These are phyloP conservation scores for Cyclocybe aegerita DNA, from an alignment of 768 basidiomycete genomes.

Conservation along the genomic window DNA sequence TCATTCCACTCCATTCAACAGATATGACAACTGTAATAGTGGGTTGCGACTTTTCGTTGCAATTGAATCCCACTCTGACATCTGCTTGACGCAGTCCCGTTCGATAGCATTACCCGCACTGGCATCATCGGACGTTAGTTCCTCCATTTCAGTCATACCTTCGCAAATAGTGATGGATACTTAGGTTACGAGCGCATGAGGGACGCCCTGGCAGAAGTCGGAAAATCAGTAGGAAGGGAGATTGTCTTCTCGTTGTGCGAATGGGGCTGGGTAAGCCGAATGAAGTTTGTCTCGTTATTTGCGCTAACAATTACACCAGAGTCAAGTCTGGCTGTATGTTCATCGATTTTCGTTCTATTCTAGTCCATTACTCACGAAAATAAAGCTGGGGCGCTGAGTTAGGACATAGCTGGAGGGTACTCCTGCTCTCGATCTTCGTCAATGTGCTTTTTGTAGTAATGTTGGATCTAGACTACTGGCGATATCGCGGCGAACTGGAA, in stretches of 20 bases:
- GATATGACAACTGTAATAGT: constrained; percentile 19
- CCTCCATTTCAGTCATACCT: not conserved
- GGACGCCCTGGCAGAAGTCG: constrained; percentile 51
- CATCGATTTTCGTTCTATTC: not conserved
- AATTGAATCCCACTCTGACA: not conserved
- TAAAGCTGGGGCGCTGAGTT: constrained; percentile 51
- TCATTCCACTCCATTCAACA: not conserved
- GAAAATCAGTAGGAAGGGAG: constrained; percentile 42
- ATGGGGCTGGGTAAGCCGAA: constrained; percentile 56
- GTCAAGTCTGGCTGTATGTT: constrained; percentile 19
- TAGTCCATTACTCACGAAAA: not conserved
- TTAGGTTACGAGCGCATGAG: constrained; percentile 63
- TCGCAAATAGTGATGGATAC: not conserved
- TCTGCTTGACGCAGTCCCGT: constrained; percentile 42
- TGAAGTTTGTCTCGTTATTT: not conserved
- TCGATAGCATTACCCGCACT: constrained; percentile 53
- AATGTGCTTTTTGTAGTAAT: not conserved
- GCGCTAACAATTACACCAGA: constrained; percentile 1
- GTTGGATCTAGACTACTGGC: constrained; percentile 38
- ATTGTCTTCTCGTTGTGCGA: constrained; percentile 61
- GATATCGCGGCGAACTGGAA: constrained; percentile 39
- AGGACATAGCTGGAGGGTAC: constrained; percentile 69
- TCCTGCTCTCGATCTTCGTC: constrained; percentile 8
- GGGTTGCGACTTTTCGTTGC: not conserved
- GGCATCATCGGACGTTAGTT: constrained; percentile 55